These are phyloP conservation scores for Dothiorella sarmentorum DNA, from an alignment of 2,329 filamentous ascomycete genomes.

Conservation along the genomic window DNA sequence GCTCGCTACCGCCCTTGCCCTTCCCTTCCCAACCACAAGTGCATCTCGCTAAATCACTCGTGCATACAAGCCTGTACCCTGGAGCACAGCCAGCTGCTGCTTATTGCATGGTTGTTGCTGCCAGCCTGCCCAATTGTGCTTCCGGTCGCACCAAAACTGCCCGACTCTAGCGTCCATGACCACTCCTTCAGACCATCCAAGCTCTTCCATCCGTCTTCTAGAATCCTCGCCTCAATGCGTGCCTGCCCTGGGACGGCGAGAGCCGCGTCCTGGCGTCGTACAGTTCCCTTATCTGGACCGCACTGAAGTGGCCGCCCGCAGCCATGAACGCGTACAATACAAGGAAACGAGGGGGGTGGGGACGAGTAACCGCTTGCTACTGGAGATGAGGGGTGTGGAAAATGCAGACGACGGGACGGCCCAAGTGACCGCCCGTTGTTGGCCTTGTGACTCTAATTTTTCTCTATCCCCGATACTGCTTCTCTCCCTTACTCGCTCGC, in stretches of 20 bases:
- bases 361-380: not conserved
- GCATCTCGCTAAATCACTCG: slow-evolving; percentile 6
- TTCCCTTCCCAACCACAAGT: not conserved
- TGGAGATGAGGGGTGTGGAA: not conserved
- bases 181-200: not conserved
- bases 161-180: not conserved
- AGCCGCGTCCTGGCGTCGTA: not conserved
- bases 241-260: not conserved
- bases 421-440: not conserved
- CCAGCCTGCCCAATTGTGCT: slow-evolving; percentile 7
- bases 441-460: slow-evolving; percentile 6
- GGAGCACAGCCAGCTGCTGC: not conserved
- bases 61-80: slow-evolving; percentile 10
- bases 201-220: slow-evolving; percentile 13
- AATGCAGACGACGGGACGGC: not conserved
- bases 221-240: not conserved
- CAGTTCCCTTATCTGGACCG: not conserved
- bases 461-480: too few relatives aligned
- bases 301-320: not conserved
- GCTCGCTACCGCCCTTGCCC: not conserved
- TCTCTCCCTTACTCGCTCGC: not conserved
- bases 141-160: slow-evolving; percentile 4
- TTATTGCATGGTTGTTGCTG: not conserved
- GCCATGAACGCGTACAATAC: not conserved
- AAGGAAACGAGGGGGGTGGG: not conserved